These are phyloP conservation scores for Malassezia pachydermatis DNA, from an alignment of 1,284 basidiomycete genomes.

Conservation along the genomic window DNA sequence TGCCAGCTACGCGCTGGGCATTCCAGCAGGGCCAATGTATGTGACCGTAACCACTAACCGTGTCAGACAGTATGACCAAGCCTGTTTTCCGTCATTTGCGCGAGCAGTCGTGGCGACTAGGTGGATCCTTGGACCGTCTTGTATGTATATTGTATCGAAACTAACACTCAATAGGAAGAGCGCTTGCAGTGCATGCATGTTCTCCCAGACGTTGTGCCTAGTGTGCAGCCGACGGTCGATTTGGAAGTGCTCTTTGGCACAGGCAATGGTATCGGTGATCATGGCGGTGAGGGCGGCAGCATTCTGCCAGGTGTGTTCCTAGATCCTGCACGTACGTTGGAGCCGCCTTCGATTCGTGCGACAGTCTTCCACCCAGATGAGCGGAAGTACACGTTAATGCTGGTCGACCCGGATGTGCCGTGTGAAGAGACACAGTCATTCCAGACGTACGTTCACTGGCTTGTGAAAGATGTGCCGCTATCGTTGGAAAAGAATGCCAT, in stretches of 20 bases:
- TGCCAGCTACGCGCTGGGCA: slow-evolving; percentile 66
- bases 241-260: slow-evolving; percentile 57
- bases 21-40: slow-evolving; percentile 58
- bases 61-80: slow-evolving; percentile 50
- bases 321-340: slow-evolving; percentile 54
- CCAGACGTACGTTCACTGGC: slow-evolving; percentile 71
- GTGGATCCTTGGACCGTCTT: slow-evolving; percentile 70
- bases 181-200: slow-evolving; percentile 78
- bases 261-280: slow-evolving; percentile 43
- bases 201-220: slow-evolving; percentile 72
- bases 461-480: slow-evolving; percentile 57
- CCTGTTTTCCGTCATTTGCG: slow-evolving; percentile 67
- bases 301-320: slow-evolving; percentile 60
- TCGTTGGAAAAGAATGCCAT: not conserved
- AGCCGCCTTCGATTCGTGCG: slow-evolving; percentile 58
- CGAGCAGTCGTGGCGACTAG: slow-evolving; percentile 73
- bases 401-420: slow-evolving; percentile 84
- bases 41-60: slow-evolving; percentile 2
- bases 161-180: slow-evolving; percentile 83
- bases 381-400: slow-evolving; percentile 73
- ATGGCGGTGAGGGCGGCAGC: slow-evolving; percentile 51
- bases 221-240: slow-evolving; percentile 63
- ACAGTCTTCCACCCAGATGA: slow-evolving; percentile 70
- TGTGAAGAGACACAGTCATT: slow-evolving; percentile 59
- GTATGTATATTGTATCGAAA: slow-evolving; percentile 52